These are phyloP conservation scores for Saccharomycopsis microspora DNA, from an alignment of 805 yeast genomes.

Conservation along the genomic window DNA sequence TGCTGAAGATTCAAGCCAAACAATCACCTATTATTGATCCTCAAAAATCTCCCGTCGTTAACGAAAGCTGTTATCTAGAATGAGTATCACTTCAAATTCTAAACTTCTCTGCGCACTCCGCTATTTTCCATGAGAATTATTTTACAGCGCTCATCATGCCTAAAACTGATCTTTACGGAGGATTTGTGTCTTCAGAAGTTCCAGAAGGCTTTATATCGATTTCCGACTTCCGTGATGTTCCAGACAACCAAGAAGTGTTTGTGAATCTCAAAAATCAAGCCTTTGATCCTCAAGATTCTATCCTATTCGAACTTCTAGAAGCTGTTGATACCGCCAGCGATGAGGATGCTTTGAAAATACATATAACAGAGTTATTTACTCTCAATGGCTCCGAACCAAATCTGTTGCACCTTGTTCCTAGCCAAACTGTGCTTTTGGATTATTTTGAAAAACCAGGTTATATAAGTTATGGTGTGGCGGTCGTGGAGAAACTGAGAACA, in stretches of 20 bases:
- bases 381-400: conserved; percentile 29
- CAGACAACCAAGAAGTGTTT: conserved; percentile 91
- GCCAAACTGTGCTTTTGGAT: no score
- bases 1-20: no score
- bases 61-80: no score
- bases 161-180: conserved; percentile 50
- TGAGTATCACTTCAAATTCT: no score
- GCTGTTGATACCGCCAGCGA: conserved; percentile 26
- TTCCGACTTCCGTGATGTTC: conserved; percentile 67
- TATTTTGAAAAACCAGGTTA: neutral
- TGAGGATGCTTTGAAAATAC: conserved; percentile 34
- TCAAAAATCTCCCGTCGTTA: no score
- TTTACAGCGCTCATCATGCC: no score
- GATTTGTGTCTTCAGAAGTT: conserved; percentile 52
- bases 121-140: no score
- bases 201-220: conserved; percentile 67
- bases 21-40: no score
- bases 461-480: conserved; percentile 22
- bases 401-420: conserved; percentile 5
- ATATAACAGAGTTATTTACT: conserved; percentile 42
- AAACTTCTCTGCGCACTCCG: no score
- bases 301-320: conserved; percentile 30
- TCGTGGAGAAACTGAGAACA: conserved; percentile 44
- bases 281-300: conserved; percentile 21
- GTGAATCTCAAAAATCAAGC: conserved; percentile 31